Conservation (phyloP, 1,284 basidiomycete species). For the Cryptococcus sp. region DNA sequence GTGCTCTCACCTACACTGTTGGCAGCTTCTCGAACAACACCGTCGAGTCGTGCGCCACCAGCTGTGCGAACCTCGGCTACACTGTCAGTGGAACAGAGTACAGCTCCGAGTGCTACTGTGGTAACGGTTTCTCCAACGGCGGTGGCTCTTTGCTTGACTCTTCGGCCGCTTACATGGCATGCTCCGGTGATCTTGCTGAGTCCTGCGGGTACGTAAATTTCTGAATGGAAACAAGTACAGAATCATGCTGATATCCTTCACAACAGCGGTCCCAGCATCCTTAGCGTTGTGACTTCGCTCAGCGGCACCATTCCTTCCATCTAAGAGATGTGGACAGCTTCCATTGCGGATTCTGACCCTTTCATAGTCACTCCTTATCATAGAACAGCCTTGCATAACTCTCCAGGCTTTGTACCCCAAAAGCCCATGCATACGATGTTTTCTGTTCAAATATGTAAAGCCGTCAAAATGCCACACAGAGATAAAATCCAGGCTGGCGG, state of each 20-base stretch:
- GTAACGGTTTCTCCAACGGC: slow-evolving; percentile 22
- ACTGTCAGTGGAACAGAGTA: slow-evolving; percentile 25
- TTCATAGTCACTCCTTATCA: neutral
- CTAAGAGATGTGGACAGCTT: slow-evolving; percentile 3
- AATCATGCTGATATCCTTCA: neutral
- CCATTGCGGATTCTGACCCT: neutral
- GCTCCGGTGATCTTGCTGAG: slow-evolving; percentile 17
- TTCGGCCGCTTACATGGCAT: slow-evolving; percentile 21
- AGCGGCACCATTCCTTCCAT: slow-evolving; percentile 16
- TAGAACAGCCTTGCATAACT: neutral
- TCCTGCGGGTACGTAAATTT: slow-evolving; percentile 10
- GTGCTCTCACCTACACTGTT: slow-evolving; percentile 26
- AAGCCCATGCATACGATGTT: neutral
- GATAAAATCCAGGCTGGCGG: too few relatives aligned
- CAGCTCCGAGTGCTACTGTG: slow-evolving; percentile 29
- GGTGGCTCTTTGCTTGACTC: slow-evolving; percentile 15
- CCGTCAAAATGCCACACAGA: neutral
- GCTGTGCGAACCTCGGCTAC: slow-evolving; percentile 26
- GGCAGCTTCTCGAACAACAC: slow-evolving; percentile 26
- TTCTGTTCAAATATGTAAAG: neutral
- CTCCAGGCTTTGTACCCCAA: neutral
- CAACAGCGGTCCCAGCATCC: slow-evolving; percentile 16
- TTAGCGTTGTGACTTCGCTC: slow-evolving; percentile 15
- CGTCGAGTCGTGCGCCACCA: slow-evolving; percentile 19
- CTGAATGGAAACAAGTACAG: neutral